A percentile compares a stretch with the other conserved stretches of the same genome.
Conservation (phyloP, 139 green algal genomes). For the Gonium pectorale region DNA sequence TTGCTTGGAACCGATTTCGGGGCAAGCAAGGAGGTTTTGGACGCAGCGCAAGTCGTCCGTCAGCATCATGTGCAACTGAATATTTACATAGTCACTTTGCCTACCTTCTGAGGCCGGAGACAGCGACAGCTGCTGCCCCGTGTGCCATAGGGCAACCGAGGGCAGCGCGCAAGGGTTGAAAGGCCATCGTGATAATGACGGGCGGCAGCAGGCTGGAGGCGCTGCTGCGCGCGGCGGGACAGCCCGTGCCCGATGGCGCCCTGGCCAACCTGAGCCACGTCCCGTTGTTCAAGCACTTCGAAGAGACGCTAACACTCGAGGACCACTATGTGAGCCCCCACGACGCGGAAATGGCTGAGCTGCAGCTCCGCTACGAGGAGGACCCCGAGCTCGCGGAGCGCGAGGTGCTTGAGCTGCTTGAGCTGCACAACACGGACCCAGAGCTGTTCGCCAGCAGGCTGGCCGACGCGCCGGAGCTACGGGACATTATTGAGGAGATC, state of each 20-base stretch:
- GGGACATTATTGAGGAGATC: not conserved
- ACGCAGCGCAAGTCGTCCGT: too few relatives aligned
- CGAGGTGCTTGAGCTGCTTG: not conserved
- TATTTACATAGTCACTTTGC: too few relatives aligned
- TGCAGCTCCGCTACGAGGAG: not conserved
- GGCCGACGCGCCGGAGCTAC: not conserved
- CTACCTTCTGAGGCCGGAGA: too few relatives aligned
- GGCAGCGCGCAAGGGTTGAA: too few relatives aligned
- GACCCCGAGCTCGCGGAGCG: not conserved
- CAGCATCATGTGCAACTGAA: too few relatives aligned
- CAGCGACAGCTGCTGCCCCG: too few relatives aligned
- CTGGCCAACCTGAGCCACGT: not conserved
- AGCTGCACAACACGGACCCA: not conserved
- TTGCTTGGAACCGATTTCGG: too few relatives aligned
- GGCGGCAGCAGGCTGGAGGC: not conserved
- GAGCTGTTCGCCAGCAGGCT: not conserved
- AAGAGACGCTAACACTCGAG: not conserved
- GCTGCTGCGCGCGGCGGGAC: not conserved
- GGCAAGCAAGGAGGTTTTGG: too few relatives aligned
- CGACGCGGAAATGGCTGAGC: constrained; percentile 5
- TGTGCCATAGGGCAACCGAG: too few relatives aligned
- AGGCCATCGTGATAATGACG: too few relatives aligned
- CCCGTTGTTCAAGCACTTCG: constrained; percentile 19
- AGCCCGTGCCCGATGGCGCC: not conserved
- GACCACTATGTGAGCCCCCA: constrained; percentile 3